Conservation (phyloP, 441 rosid genomes). For the Adansonia madagascariensis region DNA sequence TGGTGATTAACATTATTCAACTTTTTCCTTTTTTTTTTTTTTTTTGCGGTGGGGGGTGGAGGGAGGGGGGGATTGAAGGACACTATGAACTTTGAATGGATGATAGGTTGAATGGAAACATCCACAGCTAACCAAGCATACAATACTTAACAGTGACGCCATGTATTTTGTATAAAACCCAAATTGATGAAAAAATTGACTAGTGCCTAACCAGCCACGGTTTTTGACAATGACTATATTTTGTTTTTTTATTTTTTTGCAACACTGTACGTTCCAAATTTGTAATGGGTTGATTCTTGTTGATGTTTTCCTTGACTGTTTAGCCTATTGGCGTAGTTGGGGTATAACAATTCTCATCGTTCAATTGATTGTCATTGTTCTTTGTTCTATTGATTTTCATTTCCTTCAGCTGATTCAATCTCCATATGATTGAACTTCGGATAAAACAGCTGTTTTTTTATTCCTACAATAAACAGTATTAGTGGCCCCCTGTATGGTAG, state of each 20-base stretch:
- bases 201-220: neutral
- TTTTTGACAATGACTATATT: neutral
- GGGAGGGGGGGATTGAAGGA: neutral
- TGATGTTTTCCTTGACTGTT: too few relatives aligned
- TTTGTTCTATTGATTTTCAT: neutral
- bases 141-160: neutral
- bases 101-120: constrained; percentile 30
- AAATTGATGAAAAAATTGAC: neutral
- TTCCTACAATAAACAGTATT: neutral
- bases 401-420: neutral
- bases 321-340: too few relatives aligned
- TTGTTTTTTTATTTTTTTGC: neutral
- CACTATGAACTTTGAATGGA: constrained; percentile 3
- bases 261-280: neutral
- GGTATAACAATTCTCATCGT: neutral
- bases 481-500: neutral
- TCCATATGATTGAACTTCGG: neutral
- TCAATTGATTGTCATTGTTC: neutral
- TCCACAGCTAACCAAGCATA: neutral
- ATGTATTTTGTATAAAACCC: neutral
- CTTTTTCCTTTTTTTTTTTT: neutral
- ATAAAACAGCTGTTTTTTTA: neutral
- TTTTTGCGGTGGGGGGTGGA: too few relatives aligned
- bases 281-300: neutral
- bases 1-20: neutral